Base-by-base conservation (phyloP, 2,329 filamentous ascomycete species). In the Pseudocercospora cruenta region DNA sequence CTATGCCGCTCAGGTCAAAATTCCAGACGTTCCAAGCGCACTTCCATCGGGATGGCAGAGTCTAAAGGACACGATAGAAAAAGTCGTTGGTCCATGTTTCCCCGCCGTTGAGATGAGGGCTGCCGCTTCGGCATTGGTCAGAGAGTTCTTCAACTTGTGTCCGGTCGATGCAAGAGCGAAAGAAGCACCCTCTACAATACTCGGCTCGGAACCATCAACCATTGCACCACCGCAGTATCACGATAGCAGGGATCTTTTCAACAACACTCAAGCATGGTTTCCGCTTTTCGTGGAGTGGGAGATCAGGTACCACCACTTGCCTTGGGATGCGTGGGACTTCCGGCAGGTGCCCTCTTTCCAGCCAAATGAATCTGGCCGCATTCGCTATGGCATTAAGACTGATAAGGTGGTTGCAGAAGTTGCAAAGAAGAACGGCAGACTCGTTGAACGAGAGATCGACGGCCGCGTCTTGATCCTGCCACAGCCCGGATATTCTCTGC, bases 201-300 rank as follows among this genome's bases (percentile, higher is more conserved):
- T 6, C 28, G 28, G 6, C 4, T 6, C 6, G 28, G 54, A 14
- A 6, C 12, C 21, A 19, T 14, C 12, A 10, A 28, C 28, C 5
- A 3, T 26, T 36, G 54, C 7, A 28, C 31, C 14, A 31, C 54
- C 54, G 26, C 54, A 28, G n/a, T 55, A 26, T 39, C 47, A 53
- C 26, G 33, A 54, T 21, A 19, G 49, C 7, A 47, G 51, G 9
- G 60, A 63, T 33, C 19, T 39, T 5, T 63, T 31, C 31, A 28
- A 45, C 22, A 43, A 51, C 16, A 51, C 21, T 8, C 63, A 65
- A 54, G 45, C 63, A 16, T 65, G 57, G 57, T 65, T 65, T n/a
- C 63, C 63, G 10, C 49, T 62, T 16, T 66, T 62, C 51, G 22
- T 66, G 9, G 63, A 66, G 39, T 66, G 59, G 59, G 63, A 66